These are phyloP conservation scores for Suillus plorans DNA, from an alignment of 768 basidiomycete species.

Conservation along the genomic window DNA sequence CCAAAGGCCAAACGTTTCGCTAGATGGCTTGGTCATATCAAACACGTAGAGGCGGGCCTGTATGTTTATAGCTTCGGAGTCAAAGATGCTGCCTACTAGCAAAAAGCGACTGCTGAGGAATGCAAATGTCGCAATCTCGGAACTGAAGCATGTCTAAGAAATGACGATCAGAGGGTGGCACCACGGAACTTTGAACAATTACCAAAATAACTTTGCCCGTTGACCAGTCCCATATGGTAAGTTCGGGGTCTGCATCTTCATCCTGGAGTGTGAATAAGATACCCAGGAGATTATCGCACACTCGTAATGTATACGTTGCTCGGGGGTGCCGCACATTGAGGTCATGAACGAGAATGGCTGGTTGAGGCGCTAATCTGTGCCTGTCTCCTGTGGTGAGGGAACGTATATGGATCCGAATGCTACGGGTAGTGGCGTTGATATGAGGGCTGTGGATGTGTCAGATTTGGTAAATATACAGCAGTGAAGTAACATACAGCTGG, in stretches of 20 bases:
- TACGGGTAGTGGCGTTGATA: not conserved
- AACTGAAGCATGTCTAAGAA: constrained; percentile 26
- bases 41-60: constrained; percentile 37
- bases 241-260: constrained; percentile 38
- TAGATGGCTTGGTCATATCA: constrained; percentile 36
- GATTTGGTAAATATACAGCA: constrained; percentile 4
- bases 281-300: constrained; percentile 51
- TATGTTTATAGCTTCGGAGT: constrained; percentile 20
- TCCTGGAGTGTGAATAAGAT: constrained; percentile 41
- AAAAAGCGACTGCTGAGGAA: constrained; percentile 44
- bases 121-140: constrained; percentile 38
- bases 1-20: constrained; percentile 28
- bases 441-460: constrained; percentile 4
- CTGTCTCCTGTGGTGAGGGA: constrained; percentile 43
- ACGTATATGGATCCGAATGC: constrained; percentile 41
- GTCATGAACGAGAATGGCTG: constrained; percentile 31
- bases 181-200: constrained; percentile 8
- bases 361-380: constrained; percentile 43
- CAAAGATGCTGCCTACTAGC: constrained; percentile 32
- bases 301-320: constrained; percentile 50
- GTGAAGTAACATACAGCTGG: constrained; percentile 29
- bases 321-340: constrained; percentile 17
- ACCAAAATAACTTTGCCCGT: constrained; percentile 51
- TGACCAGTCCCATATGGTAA: constrained; percentile 70
- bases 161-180: constrained; percentile 3